A percentile compares a stretch with the other conserved stretches of the same genome.
These are phyloP conservation scores for Syzygium aqueum DNA, from an alignment of 345 rosid genomes.

Conservation along the genomic window DNA sequence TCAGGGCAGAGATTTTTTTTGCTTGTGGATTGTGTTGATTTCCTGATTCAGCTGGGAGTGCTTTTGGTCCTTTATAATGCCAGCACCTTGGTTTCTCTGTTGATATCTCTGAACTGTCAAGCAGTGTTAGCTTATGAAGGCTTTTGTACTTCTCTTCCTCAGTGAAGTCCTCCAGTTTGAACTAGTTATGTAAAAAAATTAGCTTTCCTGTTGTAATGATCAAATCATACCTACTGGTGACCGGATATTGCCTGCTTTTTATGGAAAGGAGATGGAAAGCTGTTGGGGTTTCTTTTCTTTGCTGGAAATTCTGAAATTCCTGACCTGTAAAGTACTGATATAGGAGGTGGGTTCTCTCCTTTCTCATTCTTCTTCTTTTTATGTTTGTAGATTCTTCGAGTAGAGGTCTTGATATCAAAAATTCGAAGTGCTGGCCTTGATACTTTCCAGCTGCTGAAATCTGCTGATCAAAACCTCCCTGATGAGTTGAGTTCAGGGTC, in stretches of 20 bases:
- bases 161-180: not conserved
- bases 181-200: not conserved
- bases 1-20: not conserved
- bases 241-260: not conserved
- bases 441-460: slow-evolving; percentile 49
- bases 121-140: not conserved
- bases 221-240: not conserved
- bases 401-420: slow-evolving; percentile 59
- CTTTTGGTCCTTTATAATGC: not conserved
- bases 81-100: not conserved
- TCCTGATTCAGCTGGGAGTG: not conserved
- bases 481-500: slow-evolving; percentile 61
- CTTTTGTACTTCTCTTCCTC: not conserved
- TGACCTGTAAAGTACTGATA: not conserved
- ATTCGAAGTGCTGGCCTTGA: slow-evolving; percentile 47
- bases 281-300: not conserved
- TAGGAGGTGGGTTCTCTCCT: not conserved
- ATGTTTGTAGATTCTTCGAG: slow-evolving; percentile 57
- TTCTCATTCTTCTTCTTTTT: not conserved
- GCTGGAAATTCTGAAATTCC: not conserved
- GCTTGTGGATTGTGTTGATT: not conserved
- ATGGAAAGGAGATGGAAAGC: not conserved
- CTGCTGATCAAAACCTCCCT: slow-evolving; percentile 36
- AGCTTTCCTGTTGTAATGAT: not conserved
- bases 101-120: not conserved